Evolutionary conservation across 1,284 basidiomycete species (phyloP), one percentile per base, ranked within the genome.

Genomic region (Apiotrichum akiyoshidainum): DNA sequence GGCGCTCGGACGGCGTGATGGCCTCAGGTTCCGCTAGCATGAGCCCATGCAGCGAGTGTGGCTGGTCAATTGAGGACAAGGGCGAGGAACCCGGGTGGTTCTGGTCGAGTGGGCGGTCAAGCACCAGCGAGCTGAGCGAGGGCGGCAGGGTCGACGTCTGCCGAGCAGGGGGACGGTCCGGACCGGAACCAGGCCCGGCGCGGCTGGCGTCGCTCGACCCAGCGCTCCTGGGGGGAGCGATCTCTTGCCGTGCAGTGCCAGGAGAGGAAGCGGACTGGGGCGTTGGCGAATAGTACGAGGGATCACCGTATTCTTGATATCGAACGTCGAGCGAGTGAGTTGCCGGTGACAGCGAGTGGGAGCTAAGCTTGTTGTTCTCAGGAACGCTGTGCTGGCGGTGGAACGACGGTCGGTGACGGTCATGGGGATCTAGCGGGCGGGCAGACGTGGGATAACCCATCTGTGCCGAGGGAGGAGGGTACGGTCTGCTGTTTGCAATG

Each of bases 91-190:
- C 31, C 1, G 34, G 35, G 3, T 26, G 31, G 11, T 17, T 31
- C 4, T 33, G 31, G 14, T 58, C 31, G 11, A 58, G 8, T 2
- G 56, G 56, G 13, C 47, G 47, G 31, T 58, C 56, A 14, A 58
- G 46, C 1, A 58, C 51, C n/a, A 53, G 22, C n/a, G 35, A 26
- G 40, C 44, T 52, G 7, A 58, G 45, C 2, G 56, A 58, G 4
- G 50, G 56, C 14, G 56, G 56, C 0, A 58, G 56, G 8, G 33
- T 31, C 12, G 53, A 54, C 9, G 26, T 39, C 10, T 26, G 40
- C n/a, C 41, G 41, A 40, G 35, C 11, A 22, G 35, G 19, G 16
- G n/a, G 46, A 35, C 8, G 46, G 34, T 12, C 26, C 26, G 26
- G 11, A 16, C 11, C 31, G 7, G 35, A 7, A 7, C 42, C 42